phyloP scores from a whole-genome alignment of 2,329 filamentous ascomycete species.

The Monosporascus sp. region DNA sequence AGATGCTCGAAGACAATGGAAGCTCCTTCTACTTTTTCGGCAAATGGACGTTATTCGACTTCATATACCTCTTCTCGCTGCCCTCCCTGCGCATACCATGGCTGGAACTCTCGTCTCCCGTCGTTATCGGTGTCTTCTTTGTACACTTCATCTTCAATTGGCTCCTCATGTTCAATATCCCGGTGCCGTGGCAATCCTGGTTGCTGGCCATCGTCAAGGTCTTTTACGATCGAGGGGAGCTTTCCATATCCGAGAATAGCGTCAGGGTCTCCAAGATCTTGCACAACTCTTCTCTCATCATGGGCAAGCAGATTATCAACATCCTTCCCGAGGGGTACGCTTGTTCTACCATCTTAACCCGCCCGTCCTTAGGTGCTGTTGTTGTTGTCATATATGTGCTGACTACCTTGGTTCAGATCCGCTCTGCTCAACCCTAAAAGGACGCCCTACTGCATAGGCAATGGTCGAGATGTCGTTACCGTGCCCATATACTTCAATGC shows the following conservation, averaged over 20 bases:
- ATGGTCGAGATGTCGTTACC: conserved; percentile 52
- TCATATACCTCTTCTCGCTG: conserved; percentile 78
- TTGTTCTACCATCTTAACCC: background rate
- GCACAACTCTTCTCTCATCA: conserved; percentile 87
- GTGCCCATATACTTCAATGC: conserved; percentile 92
- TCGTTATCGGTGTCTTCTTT: conserved; percentile 66
- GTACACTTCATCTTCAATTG: conserved; percentile 70
- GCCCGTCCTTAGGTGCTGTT: background rate
- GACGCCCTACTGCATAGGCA: conserved; percentile 75
- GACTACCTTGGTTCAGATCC: conserved; percentile 47
- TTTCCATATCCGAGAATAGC: conserved; percentile 87
- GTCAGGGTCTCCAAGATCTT: conserved; percentile 85
- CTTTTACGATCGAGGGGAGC: conserved; percentile 78
- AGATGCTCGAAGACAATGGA: conserved; percentile 72
- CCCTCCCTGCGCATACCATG: conserved; percentile 90
- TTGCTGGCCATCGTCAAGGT: conserved; percentile 70
- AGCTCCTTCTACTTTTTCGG: conserved; percentile 87
- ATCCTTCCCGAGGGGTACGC: conserved; percentile 84
- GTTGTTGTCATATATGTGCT: conserved; percentile 13
- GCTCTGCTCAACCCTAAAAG: conserved; percentile 81
- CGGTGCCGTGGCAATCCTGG: conserved; percentile 71
- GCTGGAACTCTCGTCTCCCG: conserved; percentile 82
- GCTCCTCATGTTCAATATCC: conserved; percentile 89
- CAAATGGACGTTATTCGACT: conserved; percentile 90
- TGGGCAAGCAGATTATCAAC: conserved; percentile 96